These are phyloP conservation scores for Lachnellula willkommii DNA, from an alignment of 2,329 filamentous ascomycete species.

Conservation along the genomic window DNA sequence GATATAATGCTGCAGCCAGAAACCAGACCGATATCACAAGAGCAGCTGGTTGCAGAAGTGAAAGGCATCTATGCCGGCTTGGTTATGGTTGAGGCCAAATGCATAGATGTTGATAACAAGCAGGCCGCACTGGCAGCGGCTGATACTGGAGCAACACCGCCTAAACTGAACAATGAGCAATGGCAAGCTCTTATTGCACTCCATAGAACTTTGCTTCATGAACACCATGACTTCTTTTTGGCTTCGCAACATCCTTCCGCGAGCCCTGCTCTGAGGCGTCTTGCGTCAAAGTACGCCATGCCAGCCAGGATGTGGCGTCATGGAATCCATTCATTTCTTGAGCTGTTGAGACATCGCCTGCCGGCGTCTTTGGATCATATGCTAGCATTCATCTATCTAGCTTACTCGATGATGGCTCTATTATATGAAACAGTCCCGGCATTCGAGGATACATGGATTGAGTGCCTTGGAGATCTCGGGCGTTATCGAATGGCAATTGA, in stretches of 20 bases:
- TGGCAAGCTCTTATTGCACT: conserved; percentile 81
- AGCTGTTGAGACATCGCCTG: conserved; percentile 67
- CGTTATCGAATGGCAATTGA: conserved; percentile 88
- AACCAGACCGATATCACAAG: conserved; percentile 41
- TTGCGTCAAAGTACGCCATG: conserved; percentile 83
- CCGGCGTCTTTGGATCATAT: conserved; percentile 81
- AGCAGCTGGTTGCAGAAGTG: conserved; percentile 28
- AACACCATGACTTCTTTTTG: conserved; percentile 82
- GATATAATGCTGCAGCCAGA: conserved; percentile 46
- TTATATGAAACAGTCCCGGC: conserved; percentile 78
- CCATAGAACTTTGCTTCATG: conserved; percentile 73
- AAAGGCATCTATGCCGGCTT: conserved; percentile 68
- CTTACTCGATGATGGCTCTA: conserved; percentile 85
- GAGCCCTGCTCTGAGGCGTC: conserved; percentile 56
- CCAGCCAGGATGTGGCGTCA: conserved; percentile 88
- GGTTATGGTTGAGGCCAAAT: conserved; percentile 81
- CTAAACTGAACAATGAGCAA: conserved; percentile 57
- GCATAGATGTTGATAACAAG: conserved; percentile 73
- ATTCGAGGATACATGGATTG: conserved; percentile 80
- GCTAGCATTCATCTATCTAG: conserved; percentile 82
- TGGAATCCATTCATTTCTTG: conserved; percentile 83
- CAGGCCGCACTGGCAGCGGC: conserved; percentile 50
- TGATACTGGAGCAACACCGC: conserved; percentile 33
- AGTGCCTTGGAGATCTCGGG: conserved; percentile 81
- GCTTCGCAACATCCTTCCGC: conserved; percentile 82